Base-by-base conservation (phyloP, 805 yeast species). In the Candida tammaniensis region DNA sequence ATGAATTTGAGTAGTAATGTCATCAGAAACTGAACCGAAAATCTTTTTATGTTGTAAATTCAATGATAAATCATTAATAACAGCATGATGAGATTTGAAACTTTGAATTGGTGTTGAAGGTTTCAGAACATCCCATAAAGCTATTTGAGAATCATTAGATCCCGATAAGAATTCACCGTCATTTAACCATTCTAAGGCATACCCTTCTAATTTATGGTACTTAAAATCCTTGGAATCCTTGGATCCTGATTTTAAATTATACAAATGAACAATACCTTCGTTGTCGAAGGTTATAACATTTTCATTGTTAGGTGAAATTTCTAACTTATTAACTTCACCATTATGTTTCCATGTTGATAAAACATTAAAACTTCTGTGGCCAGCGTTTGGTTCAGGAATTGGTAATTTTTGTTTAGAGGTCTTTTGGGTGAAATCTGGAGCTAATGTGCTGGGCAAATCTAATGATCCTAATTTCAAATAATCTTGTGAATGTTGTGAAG, bases 21-120 rank as follows among this genome's bases (percentile, higher is more conserved):
- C 88, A 53, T 85, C 94, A 19, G 86, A 68, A 4, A 75, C 88
- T 3, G 91, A 78, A 1, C 80, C 91, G 46, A 86, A 74, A 19
- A 83, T 35, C 12, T 54, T 51, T 15, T 33, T 38, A 21, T 35
- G 35, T 14, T 20, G 28, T 12, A 10, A 17, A 45, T 74, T 77
- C 78, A 82, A 78, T 1, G 83, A 64, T 17, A 86, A 61, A 44
- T 80, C 93, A 55, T 82, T 85, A 21, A 84, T 78, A 4, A 72
- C 72, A 1, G 80, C 75, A 4, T 61, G 45, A 52, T 82, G 87
- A 6, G 73, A 54, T 30, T 65, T 63, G 48, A 72, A 74, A 4
- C 62, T 58, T 38, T 62, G 68, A n/a, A 56, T 39, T 11, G 87
- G 87, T 4, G 68, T 54, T 4, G 57, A 44, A 0, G 65, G 60